Percentiles rank a stretch among this genome's conserved stretches.
Evolutionary conservation across 768 basidiomycete species (phyloP).

Genomic region (Kwoniella europaea): DNA sequence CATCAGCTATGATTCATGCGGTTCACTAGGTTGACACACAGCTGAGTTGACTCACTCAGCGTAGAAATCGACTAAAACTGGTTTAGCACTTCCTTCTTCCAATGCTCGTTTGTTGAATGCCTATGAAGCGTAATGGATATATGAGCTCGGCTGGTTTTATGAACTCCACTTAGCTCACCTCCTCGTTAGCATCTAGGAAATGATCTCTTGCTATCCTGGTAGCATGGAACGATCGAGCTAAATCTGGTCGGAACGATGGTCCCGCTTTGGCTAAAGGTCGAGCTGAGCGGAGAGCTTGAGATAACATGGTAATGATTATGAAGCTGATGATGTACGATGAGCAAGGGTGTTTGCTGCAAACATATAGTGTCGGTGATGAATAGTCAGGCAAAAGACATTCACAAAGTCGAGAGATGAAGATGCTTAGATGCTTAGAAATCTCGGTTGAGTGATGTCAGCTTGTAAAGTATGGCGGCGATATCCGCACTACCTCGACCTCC

Average conservation of each 20-base stretch:
- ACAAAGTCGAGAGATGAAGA: not conserved
- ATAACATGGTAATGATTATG: not conserved
- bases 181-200: conserved; percentile 37
- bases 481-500: not conserved
- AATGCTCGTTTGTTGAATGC: conserved; percentile 41
- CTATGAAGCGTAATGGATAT: conserved; percentile 12
- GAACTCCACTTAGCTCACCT: conserved; percentile 22
- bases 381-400: not conserved
- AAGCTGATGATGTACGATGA: not conserved
- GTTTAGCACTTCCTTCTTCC: conserved; percentile 34
- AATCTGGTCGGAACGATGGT: conserved; percentile 14
- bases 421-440: not conserved
- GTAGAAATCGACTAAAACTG: conserved; percentile 55
- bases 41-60: conserved; percentile 36
- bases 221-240: conserved; percentile 31
- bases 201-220: conserved; percentile 38
- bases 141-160: not conserved
- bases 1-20: not conserved
- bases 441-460: not conserved
- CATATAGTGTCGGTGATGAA: no score
- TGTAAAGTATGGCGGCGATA: conserved; percentile 9
- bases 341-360: no score
- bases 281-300: conserved; percentile 3
- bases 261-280: conserved; percentile 8
- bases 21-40: not conserved